Evolutionary conservation across 2,329 filamentous ascomycete genomes (phyloP).

Genomic region (Verticillium tricorpus): DNA sequence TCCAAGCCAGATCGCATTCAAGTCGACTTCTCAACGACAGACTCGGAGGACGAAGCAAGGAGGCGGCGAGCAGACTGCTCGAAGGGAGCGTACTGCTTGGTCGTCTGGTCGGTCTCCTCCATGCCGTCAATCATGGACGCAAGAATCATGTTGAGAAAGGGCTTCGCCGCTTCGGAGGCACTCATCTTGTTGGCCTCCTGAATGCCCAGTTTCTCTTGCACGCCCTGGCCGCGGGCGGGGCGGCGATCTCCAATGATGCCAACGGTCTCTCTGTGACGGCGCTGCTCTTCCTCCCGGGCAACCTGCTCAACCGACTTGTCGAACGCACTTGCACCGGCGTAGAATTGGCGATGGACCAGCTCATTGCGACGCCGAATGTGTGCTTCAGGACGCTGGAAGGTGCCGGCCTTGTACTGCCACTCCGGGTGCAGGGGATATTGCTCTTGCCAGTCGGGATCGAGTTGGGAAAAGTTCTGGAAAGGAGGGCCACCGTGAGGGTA

Average conservation of each 20-base stretch:
- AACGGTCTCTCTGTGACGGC: conserved; percentile 21
- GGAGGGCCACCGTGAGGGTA: conserved; percentile 25
- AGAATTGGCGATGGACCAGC: conserved; percentile 30
- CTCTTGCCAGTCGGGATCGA: conserved; percentile 18
- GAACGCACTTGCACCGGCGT: conserved; percentile 30
- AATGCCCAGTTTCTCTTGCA: conserved; percentile 25
- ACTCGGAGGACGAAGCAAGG: conserved; percentile 4
- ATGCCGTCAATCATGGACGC: conserved; percentile 13
- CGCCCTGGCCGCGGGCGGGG: conserved; percentile 17
- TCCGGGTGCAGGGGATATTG: conserved; percentile 9
- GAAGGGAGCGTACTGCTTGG: conserved; percentile 2
- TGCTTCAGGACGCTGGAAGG: conserved; percentile 17
- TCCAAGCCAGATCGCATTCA: conserved; percentile 4
- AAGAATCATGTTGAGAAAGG: conserved; percentile 37
- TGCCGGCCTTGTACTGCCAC: conserved; percentile 8
- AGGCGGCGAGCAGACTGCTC: conserved; percentile 3
- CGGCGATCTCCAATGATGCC: conserved; percentile 34
- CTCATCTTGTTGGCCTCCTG: conserved; percentile 32
- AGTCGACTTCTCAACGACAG: conserved; percentile 3
- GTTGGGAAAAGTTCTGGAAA: conserved; percentile 18
- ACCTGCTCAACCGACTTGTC: conserved; percentile 25
- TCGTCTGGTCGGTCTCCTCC: conserved; percentile 3
- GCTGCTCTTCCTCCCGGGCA: conserved; percentile 23
- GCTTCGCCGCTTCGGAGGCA: conserved; percentile 31
- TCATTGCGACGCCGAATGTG: conserved; percentile 19